phyloP scores from a whole-genome alignment of 2,329 filamentous ascomycete species.

The Aspergillus phoenicis region DNA sequence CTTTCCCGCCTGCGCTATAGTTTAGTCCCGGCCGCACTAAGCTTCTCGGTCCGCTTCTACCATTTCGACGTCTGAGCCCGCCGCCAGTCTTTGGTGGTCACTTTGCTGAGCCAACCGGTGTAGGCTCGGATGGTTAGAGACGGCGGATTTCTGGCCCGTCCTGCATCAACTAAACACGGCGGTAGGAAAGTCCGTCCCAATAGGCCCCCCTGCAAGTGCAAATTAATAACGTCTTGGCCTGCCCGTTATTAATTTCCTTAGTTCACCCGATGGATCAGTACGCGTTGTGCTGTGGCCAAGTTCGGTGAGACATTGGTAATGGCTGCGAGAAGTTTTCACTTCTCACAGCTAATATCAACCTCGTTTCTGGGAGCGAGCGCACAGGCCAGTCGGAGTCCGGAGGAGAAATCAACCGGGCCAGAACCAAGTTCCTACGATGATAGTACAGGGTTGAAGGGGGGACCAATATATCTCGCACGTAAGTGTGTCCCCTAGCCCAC shows the following conservation, averaged over 20 bases:
- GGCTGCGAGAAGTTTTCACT: not conserved
- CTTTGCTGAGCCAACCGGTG: not conserved
- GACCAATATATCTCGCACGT: not conserved
- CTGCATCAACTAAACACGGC: not conserved
- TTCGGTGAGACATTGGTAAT: not conserved
- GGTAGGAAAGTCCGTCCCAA: not conserved
- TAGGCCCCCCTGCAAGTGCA: not conserved
- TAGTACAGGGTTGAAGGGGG: not conserved
- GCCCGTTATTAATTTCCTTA: not conserved
- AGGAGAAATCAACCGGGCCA: not conserved
- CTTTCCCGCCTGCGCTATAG: not conserved
- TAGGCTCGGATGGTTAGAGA: not conserved
- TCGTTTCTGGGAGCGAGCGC: not conserved
- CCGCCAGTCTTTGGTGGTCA: not conserved
- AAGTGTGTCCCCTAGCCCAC: too few relatives aligned
- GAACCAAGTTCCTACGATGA: not conserved
- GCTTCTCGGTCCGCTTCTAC: conserved; percentile 4
- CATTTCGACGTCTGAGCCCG: not conserved
- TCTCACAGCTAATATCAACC: not conserved
- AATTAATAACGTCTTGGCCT: not conserved
- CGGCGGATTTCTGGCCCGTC: not conserved
- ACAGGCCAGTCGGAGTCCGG: not conserved
- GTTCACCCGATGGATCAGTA: conserved; percentile 9
- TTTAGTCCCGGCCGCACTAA: not conserved
- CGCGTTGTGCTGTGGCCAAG: not conserved